Evolutionary conservation across 495 filamentous ascomycete genomes (phyloP).

Genomic region (Parathielavia appendiculata): DNA sequence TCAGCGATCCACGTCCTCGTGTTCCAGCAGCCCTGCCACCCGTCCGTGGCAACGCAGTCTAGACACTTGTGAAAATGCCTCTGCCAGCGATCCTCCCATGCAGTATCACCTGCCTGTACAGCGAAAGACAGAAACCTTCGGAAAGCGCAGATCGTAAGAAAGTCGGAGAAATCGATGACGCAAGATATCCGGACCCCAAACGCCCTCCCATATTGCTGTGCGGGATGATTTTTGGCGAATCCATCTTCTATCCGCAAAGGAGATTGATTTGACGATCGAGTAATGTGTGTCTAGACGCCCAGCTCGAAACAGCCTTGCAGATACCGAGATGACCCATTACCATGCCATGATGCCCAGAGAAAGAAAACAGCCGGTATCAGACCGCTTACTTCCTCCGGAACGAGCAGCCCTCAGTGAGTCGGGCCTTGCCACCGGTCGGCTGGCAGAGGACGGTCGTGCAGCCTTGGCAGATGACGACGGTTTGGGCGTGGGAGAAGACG

Average conservation of each 20-base stretch:
- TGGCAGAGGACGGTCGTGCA: constrained; percentile 98
- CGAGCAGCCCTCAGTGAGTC: constrained; percentile 97
- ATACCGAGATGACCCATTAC: constrained; percentile 44
- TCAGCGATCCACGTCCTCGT: constrained; percentile 54
- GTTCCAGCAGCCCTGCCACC: constrained; percentile 34
- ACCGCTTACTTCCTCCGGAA: constrained; percentile 95
- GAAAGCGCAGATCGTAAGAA: constrained; percentile 36
- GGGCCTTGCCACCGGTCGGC: constrained; percentile 93
- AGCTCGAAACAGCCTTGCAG: constrained; percentile 46
- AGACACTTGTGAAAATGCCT: constrained; percentile 47
- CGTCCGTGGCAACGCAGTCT: constrained; percentile 26
- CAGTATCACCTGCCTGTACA: constrained; percentile 44
- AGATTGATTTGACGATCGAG: constrained; percentile 39
- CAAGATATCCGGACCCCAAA: constrained; percentile 87
- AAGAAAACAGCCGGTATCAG: constrained; percentile 42
- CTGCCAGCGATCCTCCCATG: constrained; percentile 51
- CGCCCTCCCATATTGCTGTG: constrained; percentile 44
- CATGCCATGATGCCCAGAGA: constrained; percentile 45
- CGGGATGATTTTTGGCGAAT: constrained; percentile 53
- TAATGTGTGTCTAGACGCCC: constrained; percentile 49
- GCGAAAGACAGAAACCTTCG: constrained; percentile 28
- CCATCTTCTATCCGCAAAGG: constrained; percentile 72
- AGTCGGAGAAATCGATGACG: constrained; percentile 47
- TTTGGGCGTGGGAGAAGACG: constrained; percentile 99
- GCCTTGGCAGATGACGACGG: constrained; percentile 97